Conservation (phyloP, 495 filamentous ascomycete genomes). For the Tuber melanosporum region DNA sequence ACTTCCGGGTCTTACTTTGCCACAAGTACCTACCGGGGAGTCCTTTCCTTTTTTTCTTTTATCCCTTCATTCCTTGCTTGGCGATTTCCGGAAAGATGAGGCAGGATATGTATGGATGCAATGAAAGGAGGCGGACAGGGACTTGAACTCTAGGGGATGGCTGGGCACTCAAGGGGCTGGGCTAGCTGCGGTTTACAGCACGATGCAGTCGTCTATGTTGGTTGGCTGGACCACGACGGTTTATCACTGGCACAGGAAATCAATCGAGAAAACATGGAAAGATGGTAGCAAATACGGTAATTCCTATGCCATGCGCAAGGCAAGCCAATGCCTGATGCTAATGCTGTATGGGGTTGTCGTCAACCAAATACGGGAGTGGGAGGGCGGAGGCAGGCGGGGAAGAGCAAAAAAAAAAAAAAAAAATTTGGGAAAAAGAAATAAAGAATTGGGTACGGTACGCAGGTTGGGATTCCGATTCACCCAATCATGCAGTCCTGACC, state of each 20-base stretch:
- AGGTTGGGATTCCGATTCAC: constrained; percentile 27
- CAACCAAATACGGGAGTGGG: not conserved
- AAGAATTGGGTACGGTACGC: constrained; percentile 1
- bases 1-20: constrained; percentile 16
- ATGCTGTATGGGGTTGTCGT: not conserved
- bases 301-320: not conserved
- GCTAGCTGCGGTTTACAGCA: constrained; percentile 9
- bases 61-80: constrained; percentile 19
- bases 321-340: not conserved
- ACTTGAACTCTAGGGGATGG: constrained; percentile 19
- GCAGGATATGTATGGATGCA: constrained; percentile 23
- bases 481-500: constrained; percentile 29
- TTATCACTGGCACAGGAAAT: constrained; percentile 1
- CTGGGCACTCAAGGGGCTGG: constrained; percentile 14
- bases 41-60: not conserved
- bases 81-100: constrained; percentile 32
- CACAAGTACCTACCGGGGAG: constrained; percentile 20
- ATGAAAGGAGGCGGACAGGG: constrained; percentile 22
- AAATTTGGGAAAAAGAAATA: constrained; percentile 9
- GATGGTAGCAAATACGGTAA: constrained; percentile 1
- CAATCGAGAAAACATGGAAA: constrained; percentile 1
- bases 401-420: constrained; percentile 29
- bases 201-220: constrained; percentile 25
- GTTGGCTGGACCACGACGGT: constrained; percentile 2
- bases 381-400: constrained; percentile 1